These are phyloP conservation scores for Sporothrix protearum DNA, from an alignment of 2,329 filamentous ascomycete species.

Conservation along the genomic window DNA sequence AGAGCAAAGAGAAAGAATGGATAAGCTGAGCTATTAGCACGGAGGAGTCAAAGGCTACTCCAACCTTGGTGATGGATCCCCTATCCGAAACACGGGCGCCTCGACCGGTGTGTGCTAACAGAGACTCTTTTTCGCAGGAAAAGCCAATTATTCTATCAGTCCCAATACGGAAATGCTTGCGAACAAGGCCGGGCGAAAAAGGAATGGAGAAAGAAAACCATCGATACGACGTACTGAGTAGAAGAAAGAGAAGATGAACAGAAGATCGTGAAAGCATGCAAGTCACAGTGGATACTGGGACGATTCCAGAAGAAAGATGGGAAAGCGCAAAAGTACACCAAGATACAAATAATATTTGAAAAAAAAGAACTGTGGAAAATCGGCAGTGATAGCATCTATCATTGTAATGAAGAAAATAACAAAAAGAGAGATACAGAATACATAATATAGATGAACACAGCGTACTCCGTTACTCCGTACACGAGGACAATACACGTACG, in stretches of 20 bases:
- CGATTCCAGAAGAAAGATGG: background rate
- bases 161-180: constrained; percentile 5
- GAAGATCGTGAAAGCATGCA: background rate
- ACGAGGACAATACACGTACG: background rate
- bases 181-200: background rate
- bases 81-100: background rate
- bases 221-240: too few relatives aligned
- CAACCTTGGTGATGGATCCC: background rate
- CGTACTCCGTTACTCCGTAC: too few relatives aligned
- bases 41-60: background rate
- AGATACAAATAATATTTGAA: background rate
- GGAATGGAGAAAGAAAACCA: background rate
- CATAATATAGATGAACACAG: background rate
- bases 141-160: background rate
- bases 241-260: background rate
- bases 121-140: background rate
- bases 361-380: too few relatives aligned
- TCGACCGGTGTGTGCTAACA: constrained; percentile 15
- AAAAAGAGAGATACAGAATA: background rate
- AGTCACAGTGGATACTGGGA: background rate
- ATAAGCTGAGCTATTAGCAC: background rate
- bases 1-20: background rate
- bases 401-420: background rate
- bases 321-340: background rate
- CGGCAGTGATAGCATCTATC: background rate